Base-by-base conservation (phyloP, 1,284 basidiomycete genomes). In the Ganoderma leucocontextum region DNA sequence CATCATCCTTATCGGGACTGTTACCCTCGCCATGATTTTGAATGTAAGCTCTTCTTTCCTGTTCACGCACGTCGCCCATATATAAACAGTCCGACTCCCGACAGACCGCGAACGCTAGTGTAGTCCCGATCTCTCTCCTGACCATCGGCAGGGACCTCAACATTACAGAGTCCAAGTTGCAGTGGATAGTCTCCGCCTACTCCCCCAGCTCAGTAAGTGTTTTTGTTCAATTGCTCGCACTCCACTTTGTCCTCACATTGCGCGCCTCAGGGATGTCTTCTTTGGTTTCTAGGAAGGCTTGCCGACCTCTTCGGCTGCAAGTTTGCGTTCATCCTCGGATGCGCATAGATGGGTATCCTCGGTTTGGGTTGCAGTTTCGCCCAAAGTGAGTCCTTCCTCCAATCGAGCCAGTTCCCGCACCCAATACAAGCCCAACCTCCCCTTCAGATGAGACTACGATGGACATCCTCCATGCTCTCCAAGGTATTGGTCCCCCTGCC, bases 401-500 rank as follows among this genome's bases (percentile, higher is more conserved):
- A 57, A 38, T 61, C 41, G 9, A 36, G 58, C 41, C 3, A 60
- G 19, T 33, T 25, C 62, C 57, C 12, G 42, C 39, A 8, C 13
- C 33, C 12, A 55, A 39, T 42, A 19, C 17, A n/a, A n/a, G n/a
- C n/a, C n/a, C n/a, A n/a, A n/a, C n/a, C n/a, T n/a, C 2, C 33
- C 9, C 2, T 53, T 10, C 60, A 90, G 89, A 86, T 74, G 81
- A 84, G 8, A 78, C 87, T 33, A 84, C 86, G 0, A 79, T 94
- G 25, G 86, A 88, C 72, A 77, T 93, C n/a, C 81, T 94, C 15
- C 84, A 92, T 62, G 92, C 83, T 1, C 78, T 93, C 19, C 91
- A 93, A 74, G 93, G 93, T 1, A 78, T 92, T 52, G 92, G 92
- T 0, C 83, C 84, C 0, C 91, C 93, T 0, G 91, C 91, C 0